phyloP scores from a whole-genome alignment of 2,329 filamentous ascomycete genomes.

The Ophiostoma himal-ulmi region DNA sequence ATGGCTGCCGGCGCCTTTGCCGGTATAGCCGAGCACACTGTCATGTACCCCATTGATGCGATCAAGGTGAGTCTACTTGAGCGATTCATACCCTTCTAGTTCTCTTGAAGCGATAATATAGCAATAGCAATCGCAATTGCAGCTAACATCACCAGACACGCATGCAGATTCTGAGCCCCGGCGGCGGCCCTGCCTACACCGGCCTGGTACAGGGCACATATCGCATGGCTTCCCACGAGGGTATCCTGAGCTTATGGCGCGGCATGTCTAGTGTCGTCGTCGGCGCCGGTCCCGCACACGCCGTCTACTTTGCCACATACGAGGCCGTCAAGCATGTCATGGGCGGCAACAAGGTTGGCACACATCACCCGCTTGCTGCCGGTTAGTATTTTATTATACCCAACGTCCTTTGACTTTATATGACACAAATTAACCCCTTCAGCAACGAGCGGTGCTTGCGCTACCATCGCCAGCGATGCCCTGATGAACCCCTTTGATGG shows the following conservation, averaged over 20 bases:
- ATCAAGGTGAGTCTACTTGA: slow-evolving; percentile 65
- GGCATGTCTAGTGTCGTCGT: slow-evolving; percentile 95
- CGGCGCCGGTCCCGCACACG: slow-evolving; percentile 91
- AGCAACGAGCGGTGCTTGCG: slow-evolving; percentile 90
- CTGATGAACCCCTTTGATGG: slow-evolving; percentile 99
- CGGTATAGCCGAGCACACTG: slow-evolving; percentile 93
- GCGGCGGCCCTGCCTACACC: slow-evolving; percentile 69
- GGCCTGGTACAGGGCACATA: slow-evolving; percentile 89
- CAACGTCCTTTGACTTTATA: slow-evolving; percentile 8
- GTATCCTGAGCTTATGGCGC: slow-evolving; percentile 86
- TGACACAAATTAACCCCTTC: slow-evolving; percentile 17
- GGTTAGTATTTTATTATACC: slow-evolving; percentile 49
- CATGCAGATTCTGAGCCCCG: slow-evolving; percentile 92
- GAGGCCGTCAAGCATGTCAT: slow-evolving; percentile 95
- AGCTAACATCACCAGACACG: slow-evolving; percentile 63
- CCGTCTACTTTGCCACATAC: slow-evolving; percentile 97
- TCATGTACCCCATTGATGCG: slow-evolving; percentile 98
- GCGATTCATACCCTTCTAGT: neutral
- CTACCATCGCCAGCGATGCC: slow-evolving; percentile 94
- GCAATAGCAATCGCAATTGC: neutral
- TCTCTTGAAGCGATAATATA: neutral
- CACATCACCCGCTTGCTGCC: slow-evolving; percentile 88
- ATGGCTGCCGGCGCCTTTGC: slow-evolving; percentile 96
- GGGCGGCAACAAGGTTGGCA: slow-evolving; percentile 80
- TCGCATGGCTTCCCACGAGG: slow-evolving; percentile 85